Base-by-base conservation (phyloP, 2,329 filamentous ascomycete genomes). In the Fusarium nodosum region DNA sequence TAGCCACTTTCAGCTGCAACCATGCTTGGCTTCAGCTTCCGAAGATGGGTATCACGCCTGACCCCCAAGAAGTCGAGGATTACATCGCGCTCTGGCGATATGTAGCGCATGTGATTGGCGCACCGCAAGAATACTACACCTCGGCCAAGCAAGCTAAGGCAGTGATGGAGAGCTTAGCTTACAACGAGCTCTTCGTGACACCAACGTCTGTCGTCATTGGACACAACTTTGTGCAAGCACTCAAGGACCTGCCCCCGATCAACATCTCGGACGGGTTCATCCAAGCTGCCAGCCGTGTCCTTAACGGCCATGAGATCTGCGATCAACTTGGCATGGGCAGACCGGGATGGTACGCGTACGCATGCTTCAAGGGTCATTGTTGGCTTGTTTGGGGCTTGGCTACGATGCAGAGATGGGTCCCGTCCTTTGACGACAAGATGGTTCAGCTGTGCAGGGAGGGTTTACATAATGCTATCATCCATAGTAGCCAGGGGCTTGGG, bases 11-110 rank as follows among this genome's bases (percentile, higher is more conserved):
- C 72, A 88, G 84, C n/a, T 84, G 85, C 22, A 85, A 85, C 1
- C 79, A 91, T 30, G 84, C 91, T 65, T 91, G 85, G 84, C 75
- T 90, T 1, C 85, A 85, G 46, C 82, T 91, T 3, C 90, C 90
- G 0, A 82, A 86, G 3, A 88, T 91, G 78, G 90, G 90, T 0
- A 85, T 92, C 41, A 87, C 82, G 63, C 80, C 89, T 11, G 82
- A 82, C 2, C 67, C 83, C 36, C 85, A 87, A 61, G 90, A 91
- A 67, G 85, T 85, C 2, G 77, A 77, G 12, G 89, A 91, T 68
- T 91, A 91, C 71, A 83, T 90, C 41, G 89, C 89, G 0, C 78
- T 92, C 0, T 92, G 69, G 44, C 68, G 78, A 18, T 79, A 77
- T 36, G 57, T 79, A 3, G 76, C 69, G 1, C 74, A 79, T 58